Conservation (phyloP, 129 eudicot genomes). For the Calendula officinalis region DNA sequence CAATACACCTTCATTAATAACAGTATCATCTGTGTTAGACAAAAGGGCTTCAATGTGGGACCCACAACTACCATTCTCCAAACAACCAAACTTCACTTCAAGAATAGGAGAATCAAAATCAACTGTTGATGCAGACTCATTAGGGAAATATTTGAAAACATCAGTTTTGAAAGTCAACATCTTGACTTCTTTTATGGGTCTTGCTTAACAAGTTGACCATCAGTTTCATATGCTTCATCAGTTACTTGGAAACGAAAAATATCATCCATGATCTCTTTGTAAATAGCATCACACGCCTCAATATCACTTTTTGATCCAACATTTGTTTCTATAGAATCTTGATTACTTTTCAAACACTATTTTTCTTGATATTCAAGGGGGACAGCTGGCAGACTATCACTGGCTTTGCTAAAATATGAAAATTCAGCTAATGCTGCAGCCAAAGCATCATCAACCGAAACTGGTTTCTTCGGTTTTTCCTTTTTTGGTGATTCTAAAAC, state of each 20-base stretch:
- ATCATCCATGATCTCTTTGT: too few species aligned
- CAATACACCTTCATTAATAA: conserved; percentile 20
- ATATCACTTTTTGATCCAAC: conserved; percentile 3
- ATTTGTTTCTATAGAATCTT: conserved; percentile 20
- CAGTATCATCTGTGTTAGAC: conserved; percentile 22
- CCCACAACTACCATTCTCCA: conserved; percentile 15
- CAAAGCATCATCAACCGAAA: conserved; percentile 74
- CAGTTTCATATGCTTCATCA: neutral
- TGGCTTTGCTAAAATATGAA: conserved; percentile 34
- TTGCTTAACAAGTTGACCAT: conserved; percentile 12
- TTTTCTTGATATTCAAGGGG: conserved; percentile 21
- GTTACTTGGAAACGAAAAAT: too few species aligned
- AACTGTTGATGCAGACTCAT: conserved; percentile 28
- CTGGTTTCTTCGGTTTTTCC: conserved; percentile 35
- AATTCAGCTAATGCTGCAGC: conserved; percentile 88
- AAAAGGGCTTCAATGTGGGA: conserved; percentile 56
- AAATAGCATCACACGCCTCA: conserved; percentile 16
- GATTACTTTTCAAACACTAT: conserved; percentile 12
- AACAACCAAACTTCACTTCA: conserved; percentile 59
- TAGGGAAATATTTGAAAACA: conserved; percentile 25
- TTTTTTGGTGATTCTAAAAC: conserved; percentile 29
- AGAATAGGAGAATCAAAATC: conserved; percentile 62
- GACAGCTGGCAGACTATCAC: neutral
- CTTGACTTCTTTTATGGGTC: conserved; percentile 7
- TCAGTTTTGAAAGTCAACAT: conserved; percentile 12